Percentiles rank a stretch among this genome's conserved stretches.
Evolutionary conservation across 805 yeast species (phyloP).

Genomic region (Nakazawaea sp.): DNA sequence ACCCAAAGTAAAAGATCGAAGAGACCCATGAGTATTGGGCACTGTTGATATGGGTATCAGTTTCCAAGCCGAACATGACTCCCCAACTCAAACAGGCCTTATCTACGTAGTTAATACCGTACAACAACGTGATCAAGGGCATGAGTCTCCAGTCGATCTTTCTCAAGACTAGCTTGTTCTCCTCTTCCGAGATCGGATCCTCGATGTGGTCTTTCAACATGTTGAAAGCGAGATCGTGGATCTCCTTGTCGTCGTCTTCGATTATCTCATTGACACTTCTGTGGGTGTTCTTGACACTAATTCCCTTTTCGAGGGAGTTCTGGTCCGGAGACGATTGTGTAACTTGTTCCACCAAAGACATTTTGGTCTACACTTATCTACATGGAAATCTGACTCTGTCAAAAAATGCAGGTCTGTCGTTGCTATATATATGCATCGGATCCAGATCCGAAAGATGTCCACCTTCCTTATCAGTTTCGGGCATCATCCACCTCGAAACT

Average conservation of each 20-base stretch:
- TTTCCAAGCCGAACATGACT: conserved; percentile 36
- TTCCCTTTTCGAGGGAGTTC: conserved; percentile 4
- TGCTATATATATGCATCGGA: too few species aligned
- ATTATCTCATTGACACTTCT: neutral
- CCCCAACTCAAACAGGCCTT: conserved; percentile 37
- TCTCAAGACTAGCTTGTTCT: conserved; percentile 22
- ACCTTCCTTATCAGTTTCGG: too few species aligned
- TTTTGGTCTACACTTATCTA: too few species aligned
- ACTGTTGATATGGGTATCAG: conserved; percentile 32
- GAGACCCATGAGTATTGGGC: conserved; percentile 48
- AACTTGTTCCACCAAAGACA: too few species aligned
- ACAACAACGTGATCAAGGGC: conserved; percentile 22
- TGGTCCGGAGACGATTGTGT: too few species aligned
- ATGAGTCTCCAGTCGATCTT: conserved; percentile 28
- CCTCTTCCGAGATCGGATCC: conserved; percentile 21
- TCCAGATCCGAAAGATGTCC: too few species aligned
- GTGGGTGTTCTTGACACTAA: neutral
- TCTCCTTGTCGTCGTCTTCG: conserved; percentile 12
- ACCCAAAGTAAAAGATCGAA: conserved; percentile 60
- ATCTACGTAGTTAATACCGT: conserved; percentile 28
- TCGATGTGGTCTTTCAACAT: conserved; percentile 15
- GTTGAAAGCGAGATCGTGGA: conserved; percentile 15
- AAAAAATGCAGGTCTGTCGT: too few species aligned
- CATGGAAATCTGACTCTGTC: too few species aligned
- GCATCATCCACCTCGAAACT: too few species aligned